These are phyloP conservation scores for Populus tomentosa DNA, from an alignment of 441 rosid species.

Conservation along the genomic window DNA sequence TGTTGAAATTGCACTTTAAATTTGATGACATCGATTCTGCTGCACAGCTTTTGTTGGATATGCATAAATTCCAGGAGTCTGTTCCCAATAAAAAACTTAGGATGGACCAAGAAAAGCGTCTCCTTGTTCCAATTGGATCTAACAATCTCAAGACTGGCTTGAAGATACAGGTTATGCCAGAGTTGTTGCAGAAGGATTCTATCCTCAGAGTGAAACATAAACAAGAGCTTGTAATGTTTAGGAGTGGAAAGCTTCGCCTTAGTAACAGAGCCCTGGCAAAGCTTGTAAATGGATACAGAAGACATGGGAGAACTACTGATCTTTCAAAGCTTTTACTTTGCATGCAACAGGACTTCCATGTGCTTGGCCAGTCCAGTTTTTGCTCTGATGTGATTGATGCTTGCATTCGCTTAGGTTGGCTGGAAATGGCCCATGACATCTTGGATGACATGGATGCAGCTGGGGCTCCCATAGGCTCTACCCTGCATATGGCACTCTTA, in stretches of 20 bases:
- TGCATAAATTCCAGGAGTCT: constrained; percentile 18
- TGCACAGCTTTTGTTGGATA: constrained; percentile 45
- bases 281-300: constrained; percentile 55
- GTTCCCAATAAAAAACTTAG: no score
- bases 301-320: constrained; percentile 39
- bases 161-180: neutral
- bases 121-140: neutral
- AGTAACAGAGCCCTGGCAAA: constrained; percentile 55
- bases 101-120: neutral
- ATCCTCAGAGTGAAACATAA: constrained; percentile 8
- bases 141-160: neutral
- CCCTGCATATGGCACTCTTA: constrained; percentile 42
- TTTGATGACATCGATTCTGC: constrained; percentile 71
- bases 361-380: constrained; percentile 25
- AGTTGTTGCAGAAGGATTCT: neutral
- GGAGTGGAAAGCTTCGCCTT: constrained; percentile 46
- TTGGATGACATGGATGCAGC: constrained; percentile 67
- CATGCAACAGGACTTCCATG: constrained; percentile 24
- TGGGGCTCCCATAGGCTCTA: constrained; percentile 35
- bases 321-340: constrained; percentile 51
- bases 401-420: constrained; percentile 59
- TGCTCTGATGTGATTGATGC: constrained; percentile 55
- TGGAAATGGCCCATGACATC: constrained; percentile 79
- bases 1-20: constrained; percentile 63
- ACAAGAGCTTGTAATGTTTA: constrained; percentile 34